Evolutionary conservation across 306 rosid genomes (phyloP).

Genomic region (Myrica gale): DNA sequence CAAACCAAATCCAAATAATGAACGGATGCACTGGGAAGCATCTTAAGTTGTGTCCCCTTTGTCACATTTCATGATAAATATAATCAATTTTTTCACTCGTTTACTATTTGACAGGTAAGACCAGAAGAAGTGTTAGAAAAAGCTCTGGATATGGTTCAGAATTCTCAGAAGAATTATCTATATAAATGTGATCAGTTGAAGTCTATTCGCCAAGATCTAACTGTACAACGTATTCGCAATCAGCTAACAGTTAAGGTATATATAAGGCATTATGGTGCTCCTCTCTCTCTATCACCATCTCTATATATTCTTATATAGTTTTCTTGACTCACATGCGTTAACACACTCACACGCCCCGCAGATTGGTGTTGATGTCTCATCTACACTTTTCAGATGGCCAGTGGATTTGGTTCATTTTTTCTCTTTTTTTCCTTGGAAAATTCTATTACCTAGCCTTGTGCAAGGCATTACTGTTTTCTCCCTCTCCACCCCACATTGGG

Average conservation of each 20-base stretch:
- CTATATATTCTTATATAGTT: too few species aligned
- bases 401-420: neutral
- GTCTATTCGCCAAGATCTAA: constrained; percentile 97
- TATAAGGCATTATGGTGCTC: constrained; percentile 26
- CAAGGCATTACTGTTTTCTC: neutral
- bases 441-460: constrained; percentile 2
- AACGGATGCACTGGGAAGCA: neutral
- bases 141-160: constrained; percentile 79
- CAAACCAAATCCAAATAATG: neutral
- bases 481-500: neutral
- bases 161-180: constrained; percentile 86
- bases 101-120: constrained; percentile 66
- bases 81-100: constrained; percentile 8
- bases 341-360: too few species aligned
- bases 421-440: constrained; percentile 6
- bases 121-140: constrained; percentile 97
- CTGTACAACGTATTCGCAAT: constrained; percentile 87
- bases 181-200: constrained; percentile 94
- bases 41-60: too few species aligned
- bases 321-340: too few species aligned
- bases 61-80: neutral
- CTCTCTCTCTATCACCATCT: constrained; percentile 1
- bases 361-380: neutral
- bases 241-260: constrained; percentile 87
- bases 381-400: neutral